A percentile compares a stretch with the other conserved stretches of the same genome.
These are phyloP conservation scores for Hansenula sp. DNA, from an alignment of 1,139 yeast genomes.

Conservation along the genomic window DNA sequence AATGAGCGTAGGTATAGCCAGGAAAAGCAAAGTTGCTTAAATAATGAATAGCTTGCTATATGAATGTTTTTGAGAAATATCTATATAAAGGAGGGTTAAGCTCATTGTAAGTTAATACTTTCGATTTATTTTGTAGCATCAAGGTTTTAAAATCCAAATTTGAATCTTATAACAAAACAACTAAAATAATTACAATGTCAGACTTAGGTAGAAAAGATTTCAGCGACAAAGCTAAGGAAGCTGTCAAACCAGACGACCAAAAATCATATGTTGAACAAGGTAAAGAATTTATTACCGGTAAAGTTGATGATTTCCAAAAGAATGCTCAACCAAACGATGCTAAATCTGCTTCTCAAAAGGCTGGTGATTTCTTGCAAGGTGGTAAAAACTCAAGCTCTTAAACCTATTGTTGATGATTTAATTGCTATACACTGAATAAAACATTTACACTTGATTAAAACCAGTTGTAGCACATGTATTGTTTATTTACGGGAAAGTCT, in stretches of 20 bases:
- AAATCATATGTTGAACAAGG: slow-evolving; percentile 63
- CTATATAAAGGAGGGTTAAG: not conserved
- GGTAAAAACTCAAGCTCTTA: not conserved
- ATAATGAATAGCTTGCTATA: not conserved
- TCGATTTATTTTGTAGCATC: not conserved
- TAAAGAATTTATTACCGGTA: slow-evolving; percentile 67
- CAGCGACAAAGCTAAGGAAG: slow-evolving; percentile 63
- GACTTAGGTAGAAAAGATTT: slow-evolving; percentile 78
- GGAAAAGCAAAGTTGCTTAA: not conserved
- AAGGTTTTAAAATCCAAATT: not conserved
- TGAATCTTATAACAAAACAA: not conserved
- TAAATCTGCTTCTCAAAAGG: slow-evolving; percentile 66
- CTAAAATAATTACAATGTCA: slow-evolving; percentile 43
- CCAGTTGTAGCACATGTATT: too few relatives aligned
- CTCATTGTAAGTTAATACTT: not conserved
- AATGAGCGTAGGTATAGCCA: not conserved
- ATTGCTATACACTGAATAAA: too few relatives aligned
- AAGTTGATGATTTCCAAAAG: slow-evolving; percentile 61
- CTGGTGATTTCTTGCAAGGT: slow-evolving; percentile 42
- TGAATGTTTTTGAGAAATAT: not conserved
- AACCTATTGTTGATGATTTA: too few relatives aligned
- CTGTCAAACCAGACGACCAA: slow-evolving; percentile 68
- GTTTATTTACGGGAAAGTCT: too few relatives aligned
- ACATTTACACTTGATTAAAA: too few relatives aligned
- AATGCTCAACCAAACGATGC: slow-evolving; percentile 55